Evolutionary conservation across 768 basidiomycete genomes (phyloP), one percentile per base, ranked within the genome.

Genomic region (Rhodotorula toruloides): DNA sequence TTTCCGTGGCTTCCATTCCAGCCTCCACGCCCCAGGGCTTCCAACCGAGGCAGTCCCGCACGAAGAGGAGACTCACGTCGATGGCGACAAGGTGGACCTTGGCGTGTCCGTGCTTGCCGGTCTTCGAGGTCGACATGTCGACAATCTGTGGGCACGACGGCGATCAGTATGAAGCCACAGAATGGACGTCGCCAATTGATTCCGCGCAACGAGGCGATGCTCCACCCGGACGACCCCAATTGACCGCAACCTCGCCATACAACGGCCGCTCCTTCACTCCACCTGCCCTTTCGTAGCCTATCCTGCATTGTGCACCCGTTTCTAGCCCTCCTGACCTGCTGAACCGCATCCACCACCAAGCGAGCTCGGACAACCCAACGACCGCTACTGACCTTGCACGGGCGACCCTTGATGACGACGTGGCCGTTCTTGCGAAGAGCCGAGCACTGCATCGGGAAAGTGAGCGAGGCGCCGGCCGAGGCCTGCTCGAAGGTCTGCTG

Each of bases 101-200:
- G 80, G 96, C 94, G 82, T 99, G 94, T 76, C 94, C 94, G 83
- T 98, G 94, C 86, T 98, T 98, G 76, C 94, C 93, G 54, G 92
- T 94, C 86, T 98, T 98, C 79, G 93, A 98, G 82, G 93, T 96
- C 70, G 91, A 94, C 93, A 96, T 97, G 79, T 96, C 92, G 75
- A 92, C 86, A 81, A 91, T 91, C 83, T 68, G 63, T 4, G 1
- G 10, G 7, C 5, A n/a, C n/a, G 48, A 13, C 9, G 17, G 14
- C 17, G 48, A 9, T 25, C 50, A 2, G 3, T 21, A 39, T 58
- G n/a, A 46, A 21, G 27, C 31, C 40, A 5, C 29, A 19, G 34
- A 40, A 40, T 25, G 4, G 16, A 12, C 27, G 31, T 42, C 39
- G 48, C 21, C 39, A 21, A 11, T 11, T 2, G 25, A 13, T 12